Base-by-base conservation (phyloP, 306 rosid genomes). In the Cicer chorassanicum region DNA sequence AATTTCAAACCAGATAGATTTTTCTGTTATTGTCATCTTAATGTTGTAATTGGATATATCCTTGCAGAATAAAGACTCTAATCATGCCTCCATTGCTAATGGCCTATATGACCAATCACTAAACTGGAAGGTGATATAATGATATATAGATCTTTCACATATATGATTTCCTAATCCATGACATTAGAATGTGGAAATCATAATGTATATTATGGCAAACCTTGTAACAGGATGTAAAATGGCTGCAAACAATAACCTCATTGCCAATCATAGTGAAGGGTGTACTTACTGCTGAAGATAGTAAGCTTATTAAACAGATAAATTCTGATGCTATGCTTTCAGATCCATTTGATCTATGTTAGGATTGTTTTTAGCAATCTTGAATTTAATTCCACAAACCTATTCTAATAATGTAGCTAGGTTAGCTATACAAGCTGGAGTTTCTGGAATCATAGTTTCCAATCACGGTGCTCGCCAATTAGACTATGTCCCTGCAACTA, bases 401-500 rank as follows among this genome's bases (percentile, higher is more conserved):
- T 24, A 48, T 75, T 44, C 16, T 10, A 21, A 48, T 46, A 41
- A 56, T 76, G 88, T 82, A 92, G 96, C 96, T 14, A 89, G 87
- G 88, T 56, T 90, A 50, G 86, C 98, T 13, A 4, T 87, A 51
- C 84, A 87, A 76, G 81, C 80, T 68, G 92, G 98, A 74, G 98
- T 84, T 60, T 90, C 96, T 19, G 96, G 98, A 73, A 73, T 92
- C 44, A 86, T 92, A 41, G 93, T 92, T 64, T 92, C 96, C 46
- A 92, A 92, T 77, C 98, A 92, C 1, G 93, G 98, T 65, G 99
- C 97, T 82, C 99, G 99, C 72, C 99, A 94, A 81, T 96, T 94
- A 54, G 96, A 94, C 81, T 92, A 76, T 80, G 92, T 87, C n/a
- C 93, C 92, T 59, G 88, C 98, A 24, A 88, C 96, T 19, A 92